Percentiles rank a stretch among this genome's conserved stretches.
phyloP scores from a whole-genome alignment of 225 moss, liverwort and hornwort genomes.

The Pleurozium schreberi region DNA sequence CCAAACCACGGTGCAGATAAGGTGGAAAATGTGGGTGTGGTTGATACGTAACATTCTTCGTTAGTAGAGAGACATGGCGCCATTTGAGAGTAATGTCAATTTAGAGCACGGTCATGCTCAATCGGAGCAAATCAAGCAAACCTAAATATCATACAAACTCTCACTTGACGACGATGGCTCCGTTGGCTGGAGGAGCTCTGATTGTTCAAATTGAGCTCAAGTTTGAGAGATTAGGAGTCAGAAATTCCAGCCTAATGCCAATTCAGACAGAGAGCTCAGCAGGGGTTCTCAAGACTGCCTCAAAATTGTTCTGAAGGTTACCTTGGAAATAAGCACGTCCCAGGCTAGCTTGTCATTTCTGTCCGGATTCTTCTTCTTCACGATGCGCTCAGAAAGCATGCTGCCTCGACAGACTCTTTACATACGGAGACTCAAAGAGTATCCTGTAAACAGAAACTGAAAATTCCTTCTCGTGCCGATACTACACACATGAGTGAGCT shows the following conservation, averaged over 20 bases:
- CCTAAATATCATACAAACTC: too few species aligned
- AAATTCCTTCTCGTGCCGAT: background rate
- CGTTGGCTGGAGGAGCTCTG: background rate
- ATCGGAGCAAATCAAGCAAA: background rate
- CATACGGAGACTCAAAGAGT: background rate
- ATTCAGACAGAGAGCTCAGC: background rate
- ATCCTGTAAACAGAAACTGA: background rate
- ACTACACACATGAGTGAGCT: background rate
- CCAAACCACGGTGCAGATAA: background rate
- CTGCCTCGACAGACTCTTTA: conserved; percentile 7
- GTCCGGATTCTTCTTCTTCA: conserved; percentile 71
- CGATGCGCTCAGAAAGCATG: conserved; percentile 65
- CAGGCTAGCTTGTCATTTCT: conserved; percentile 70
- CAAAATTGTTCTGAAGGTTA: background rate
- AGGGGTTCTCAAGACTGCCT: background rate
- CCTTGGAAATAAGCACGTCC: conserved; percentile 58
- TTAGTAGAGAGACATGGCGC: background rate
- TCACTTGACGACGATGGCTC: background rate
- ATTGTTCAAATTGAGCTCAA: background rate
- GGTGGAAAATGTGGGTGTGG: background rate
- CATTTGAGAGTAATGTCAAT: background rate
- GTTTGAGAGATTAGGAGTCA: background rate
- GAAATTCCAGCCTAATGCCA: background rate
- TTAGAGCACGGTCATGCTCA: background rate
- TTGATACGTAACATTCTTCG: background rate